These are phyloP conservation scores for Penicillium subrubescens DNA, from an alignment of 495 filamentous ascomycete genomes.

Conservation along the genomic window DNA sequence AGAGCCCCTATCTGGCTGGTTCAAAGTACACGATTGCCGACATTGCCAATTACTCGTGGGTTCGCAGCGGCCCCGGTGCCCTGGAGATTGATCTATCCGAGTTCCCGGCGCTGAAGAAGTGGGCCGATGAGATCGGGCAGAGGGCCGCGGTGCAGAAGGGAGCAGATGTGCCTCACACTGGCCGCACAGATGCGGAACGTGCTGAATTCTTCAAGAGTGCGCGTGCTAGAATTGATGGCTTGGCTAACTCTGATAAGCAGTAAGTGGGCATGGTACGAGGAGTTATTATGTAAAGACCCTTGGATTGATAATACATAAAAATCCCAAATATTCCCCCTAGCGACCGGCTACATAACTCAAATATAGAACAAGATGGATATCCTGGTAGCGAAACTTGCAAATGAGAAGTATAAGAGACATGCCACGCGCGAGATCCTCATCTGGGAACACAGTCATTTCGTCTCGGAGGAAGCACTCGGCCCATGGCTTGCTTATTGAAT, in stretches of 20 bases:
- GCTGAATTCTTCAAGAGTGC: slow-evolving; percentile 26
- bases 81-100: slow-evolving; percentile 38
- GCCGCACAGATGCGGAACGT: slow-evolving; percentile 32
- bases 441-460: slow-evolving; percentile 1
- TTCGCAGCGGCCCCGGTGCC: slow-evolving; percentile 20
- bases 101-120: slow-evolving; percentile 39
- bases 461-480: background rate
- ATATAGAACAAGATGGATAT: background rate
- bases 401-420: background rate
- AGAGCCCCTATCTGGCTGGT: slow-evolving; percentile 45
- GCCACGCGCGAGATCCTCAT: background rate
- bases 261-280: slow-evolving; percentile 6
- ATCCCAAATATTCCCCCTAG: background rate
- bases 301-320: background rate
- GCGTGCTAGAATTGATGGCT: slow-evolving; percentile 33
- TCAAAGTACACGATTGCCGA: slow-evolving; percentile 47
- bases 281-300: background rate
- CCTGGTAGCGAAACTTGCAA: background rate
- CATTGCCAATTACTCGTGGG: slow-evolving; percentile 43
- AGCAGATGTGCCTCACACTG: slow-evolving; percentile 23
- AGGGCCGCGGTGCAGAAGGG: slow-evolving; percentile 39
- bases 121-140: slow-evolving; percentile 32
- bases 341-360: background rate
- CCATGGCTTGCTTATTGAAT: background rate
- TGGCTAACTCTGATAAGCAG: slow-evolving; percentile 34